Percentiles rank a stretch among this genome's conserved stretches.
Evolutionary conservation across 768 basidiomycete species (phyloP).

Genomic region (Pholiota molesta): DNA sequence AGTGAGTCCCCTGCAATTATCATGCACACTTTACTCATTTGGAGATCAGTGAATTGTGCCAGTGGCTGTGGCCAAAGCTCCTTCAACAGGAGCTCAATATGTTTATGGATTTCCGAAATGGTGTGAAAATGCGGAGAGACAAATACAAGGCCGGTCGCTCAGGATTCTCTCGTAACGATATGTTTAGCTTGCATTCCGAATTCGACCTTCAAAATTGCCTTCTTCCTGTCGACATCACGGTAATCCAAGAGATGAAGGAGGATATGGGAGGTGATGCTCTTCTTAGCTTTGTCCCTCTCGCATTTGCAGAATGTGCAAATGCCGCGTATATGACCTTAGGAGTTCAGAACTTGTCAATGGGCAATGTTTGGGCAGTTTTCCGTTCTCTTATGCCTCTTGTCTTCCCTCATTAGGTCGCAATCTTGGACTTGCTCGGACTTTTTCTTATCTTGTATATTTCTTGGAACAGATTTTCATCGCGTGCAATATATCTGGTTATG

Average conservation of each 20-base stretch:
- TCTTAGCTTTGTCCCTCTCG: conserved; percentile 31
- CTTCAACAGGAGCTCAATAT: conserved; percentile 23
- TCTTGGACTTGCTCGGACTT: too few relatives aligned
- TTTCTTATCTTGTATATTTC: too few relatives aligned
- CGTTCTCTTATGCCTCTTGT: conserved; percentile 7
- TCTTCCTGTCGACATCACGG: conserved; percentile 20
- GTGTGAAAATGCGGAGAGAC: conserved; percentile 29
- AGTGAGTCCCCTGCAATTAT: not conserved
- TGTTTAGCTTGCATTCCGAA: conserved; percentile 23
- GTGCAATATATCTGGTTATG: too few relatives aligned
- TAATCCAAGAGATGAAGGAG: conserved; percentile 31
- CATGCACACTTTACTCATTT: not conserved
- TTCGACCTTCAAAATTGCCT: conserved; percentile 35
- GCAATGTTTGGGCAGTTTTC: conserved; percentile 34
- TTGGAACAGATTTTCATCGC: too few relatives aligned
- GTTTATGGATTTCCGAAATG: conserved; percentile 29
- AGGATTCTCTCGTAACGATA: conserved; percentile 35
- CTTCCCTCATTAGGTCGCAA: not conserved
- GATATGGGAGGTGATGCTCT: conserved; percentile 33
- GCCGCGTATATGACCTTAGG: conserved; percentile 21
- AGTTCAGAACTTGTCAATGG: conserved; percentile 18
- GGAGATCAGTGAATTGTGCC: conserved; percentile 23
- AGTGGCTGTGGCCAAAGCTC: conserved; percentile 33
- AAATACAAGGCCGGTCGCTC: conserved; percentile 37
- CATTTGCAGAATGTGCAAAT: conserved; percentile 26